Percentiles rank a stretch among this genome's conserved stretches.
These are phyloP conservation scores for Hirschioporus abietinus DNA, from an alignment of 768 basidiomycete species.

Conservation along the genomic window DNA sequence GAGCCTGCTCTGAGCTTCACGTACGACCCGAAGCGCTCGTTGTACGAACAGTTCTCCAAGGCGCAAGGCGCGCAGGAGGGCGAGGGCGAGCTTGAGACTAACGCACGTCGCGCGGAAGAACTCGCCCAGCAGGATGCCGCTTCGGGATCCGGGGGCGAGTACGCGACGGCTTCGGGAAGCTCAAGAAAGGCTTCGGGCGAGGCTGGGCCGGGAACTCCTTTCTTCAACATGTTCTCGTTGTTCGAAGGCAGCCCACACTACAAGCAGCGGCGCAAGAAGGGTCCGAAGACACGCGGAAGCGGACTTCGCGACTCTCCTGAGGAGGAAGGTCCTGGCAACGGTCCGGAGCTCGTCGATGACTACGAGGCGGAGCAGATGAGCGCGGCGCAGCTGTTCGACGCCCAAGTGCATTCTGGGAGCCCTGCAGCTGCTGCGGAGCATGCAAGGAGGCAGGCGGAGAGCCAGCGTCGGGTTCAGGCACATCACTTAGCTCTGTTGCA, in stretches of 20 bases:
- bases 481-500: not conserved
- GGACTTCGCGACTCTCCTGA: slow-evolving; percentile 1
- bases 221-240: slow-evolving; percentile 65
- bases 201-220: slow-evolving; percentile 26
- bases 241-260: slow-evolving; percentile 84
- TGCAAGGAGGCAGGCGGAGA: slow-evolving; percentile 2
- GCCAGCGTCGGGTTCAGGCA: slow-evolving; percentile 2
- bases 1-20: slow-evolving; percentile 88
- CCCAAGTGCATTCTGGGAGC: not conserved
- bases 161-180: slow-evolving; percentile 20
- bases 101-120: slow-evolving; percentile 27
- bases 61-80: slow-evolving; percentile 28
- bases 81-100: slow-evolving; percentile 29
- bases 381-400: slow-evolving; percentile 2
- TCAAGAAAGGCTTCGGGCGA: slow-evolving; percentile 15
- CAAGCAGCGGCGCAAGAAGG: slow-evolving; percentile 84
- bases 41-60: slow-evolving; percentile 85
- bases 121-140: slow-evolving; percentile 15
- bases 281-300: slow-evolving; percentile 27
- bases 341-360: not conserved
- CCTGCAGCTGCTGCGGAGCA: not conserved
- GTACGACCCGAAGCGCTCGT: slow-evolving; percentile 78
- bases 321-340: not conserved
- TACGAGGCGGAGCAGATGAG: slow-evolving; percentile 3
- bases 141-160: slow-evolving; percentile 11